Evolutionary conservation across 1,284 basidiomycete species (phyloP).

Genomic region (Sphagnurus paluster): DNA sequence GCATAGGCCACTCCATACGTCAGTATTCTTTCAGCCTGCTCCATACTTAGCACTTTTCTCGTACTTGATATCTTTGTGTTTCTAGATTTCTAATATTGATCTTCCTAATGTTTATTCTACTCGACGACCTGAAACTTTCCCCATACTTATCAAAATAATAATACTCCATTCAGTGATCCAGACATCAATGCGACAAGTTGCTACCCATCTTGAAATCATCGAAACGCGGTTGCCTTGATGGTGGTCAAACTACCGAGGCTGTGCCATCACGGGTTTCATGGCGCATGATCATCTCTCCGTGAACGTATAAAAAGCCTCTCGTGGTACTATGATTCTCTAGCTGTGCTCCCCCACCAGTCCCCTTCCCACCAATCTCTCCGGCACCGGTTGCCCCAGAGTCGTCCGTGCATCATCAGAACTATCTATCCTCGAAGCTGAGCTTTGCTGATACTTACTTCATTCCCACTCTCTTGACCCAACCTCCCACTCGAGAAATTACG

Average conservation of each 20-base stretch:
- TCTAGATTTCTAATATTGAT: too few relatives aligned
- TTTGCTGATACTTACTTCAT: conserved; percentile 13
- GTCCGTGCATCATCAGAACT: conserved; percentile 10
- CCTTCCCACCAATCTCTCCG: conserved; percentile 14
- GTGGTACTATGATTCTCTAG: conserved; percentile 8
- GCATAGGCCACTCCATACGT: conserved; percentile 21
- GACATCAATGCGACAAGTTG: too few relatives aligned
- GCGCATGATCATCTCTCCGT: background rate
- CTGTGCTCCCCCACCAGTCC: conserved; percentile 19
- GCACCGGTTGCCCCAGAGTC: conserved; percentile 22
- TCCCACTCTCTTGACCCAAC: conserved; percentile 3
- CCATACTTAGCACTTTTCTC: too few relatives aligned
- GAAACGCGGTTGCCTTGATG: too few relatives aligned
- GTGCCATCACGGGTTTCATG: conserved; percentile 1
- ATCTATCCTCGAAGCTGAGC: conserved; percentile 17
- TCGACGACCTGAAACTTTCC: too few relatives aligned
- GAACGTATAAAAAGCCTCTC: conserved; percentile 6
- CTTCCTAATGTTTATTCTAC: too few relatives aligned
- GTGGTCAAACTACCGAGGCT: background rate
- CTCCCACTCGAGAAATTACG: conserved; percentile 5
- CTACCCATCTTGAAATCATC: too few relatives aligned
- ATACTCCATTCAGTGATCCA: too few relatives aligned
- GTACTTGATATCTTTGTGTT: too few relatives aligned
- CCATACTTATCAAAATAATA: too few relatives aligned
- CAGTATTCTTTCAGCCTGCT: background rate